phyloP scores from a whole-genome alignment of 2,329 filamentous ascomycete species.

The Xylaria sp. region DNA sequence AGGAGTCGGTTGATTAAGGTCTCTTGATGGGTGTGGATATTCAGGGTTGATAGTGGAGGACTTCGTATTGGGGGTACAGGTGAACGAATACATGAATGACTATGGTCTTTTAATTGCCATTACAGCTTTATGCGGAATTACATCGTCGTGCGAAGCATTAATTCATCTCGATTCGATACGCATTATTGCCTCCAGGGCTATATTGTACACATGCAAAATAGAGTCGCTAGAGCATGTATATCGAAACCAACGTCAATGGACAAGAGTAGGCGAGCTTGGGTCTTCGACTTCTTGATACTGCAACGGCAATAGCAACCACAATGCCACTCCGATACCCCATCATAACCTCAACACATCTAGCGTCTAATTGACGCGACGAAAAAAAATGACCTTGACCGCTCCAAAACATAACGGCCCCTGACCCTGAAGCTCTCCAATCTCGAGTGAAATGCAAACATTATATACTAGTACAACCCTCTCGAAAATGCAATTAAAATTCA shows the following conservation, averaged over 20 bases:
- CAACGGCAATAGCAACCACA: background rate
- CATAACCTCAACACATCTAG: background rate
- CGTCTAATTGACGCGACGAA: background rate
- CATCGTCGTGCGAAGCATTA: background rate
- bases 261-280: background rate
- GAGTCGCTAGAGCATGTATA: background rate
- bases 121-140: background rate
- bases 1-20: slow-evolving; percentile 34
- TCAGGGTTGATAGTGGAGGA: too few species aligned
- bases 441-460: slow-evolving; percentile 22
- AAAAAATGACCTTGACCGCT: slow-evolving; percentile 1
- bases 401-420: background rate
- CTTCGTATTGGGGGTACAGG: too few species aligned
- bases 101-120: too few species aligned
- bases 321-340: slow-evolving; percentile 2
- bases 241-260: background rate
- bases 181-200: background rate
- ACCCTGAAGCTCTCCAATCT: slow-evolving; percentile 9
- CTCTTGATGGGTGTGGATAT: background rate
- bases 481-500: slow-evolving; percentile 5
- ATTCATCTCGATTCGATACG: background rate
- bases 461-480: slow-evolving; percentile 14
- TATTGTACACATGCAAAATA: background rate
- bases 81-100: too few species aligned
- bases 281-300: background rate